phyloP scores from a whole-genome alignment of 495 filamentous ascomycete species.

The Acidiella bohemica region DNA sequence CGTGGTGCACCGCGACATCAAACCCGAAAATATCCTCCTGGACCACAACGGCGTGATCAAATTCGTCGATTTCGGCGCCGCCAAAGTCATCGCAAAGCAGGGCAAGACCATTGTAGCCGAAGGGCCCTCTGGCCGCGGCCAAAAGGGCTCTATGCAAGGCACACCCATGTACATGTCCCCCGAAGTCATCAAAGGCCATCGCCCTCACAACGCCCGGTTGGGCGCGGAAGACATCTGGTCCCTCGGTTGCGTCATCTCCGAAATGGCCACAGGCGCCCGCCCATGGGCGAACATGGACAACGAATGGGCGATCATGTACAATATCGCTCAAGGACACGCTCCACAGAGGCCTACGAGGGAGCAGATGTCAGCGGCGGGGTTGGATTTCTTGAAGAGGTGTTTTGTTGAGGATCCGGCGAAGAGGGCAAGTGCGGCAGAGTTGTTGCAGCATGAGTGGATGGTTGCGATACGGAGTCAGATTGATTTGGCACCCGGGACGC shows the following conservation, averaged over 20 bases:
- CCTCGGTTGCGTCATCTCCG: conserved; percentile 87
- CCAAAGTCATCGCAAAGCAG: conserved; percentile 90
- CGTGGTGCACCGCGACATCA: conserved; percentile 95
- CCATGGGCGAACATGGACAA: conserved; percentile 98
- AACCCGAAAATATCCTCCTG: conserved; percentile 91
- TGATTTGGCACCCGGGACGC: conserved; percentile 40
- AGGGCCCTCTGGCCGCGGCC: conserved; percentile 33
- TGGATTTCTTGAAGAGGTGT: conserved; percentile 78
- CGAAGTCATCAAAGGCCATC: conserved; percentile 76
- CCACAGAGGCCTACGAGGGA: conserved; percentile 69
- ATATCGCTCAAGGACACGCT: conserved; percentile 91
- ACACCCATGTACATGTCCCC: conserved; percentile 99
- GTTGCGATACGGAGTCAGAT: conserved; percentile 49
- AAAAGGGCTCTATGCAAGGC: conserved; percentile 79
- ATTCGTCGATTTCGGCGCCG: conserved; percentile 96
- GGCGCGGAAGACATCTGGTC: conserved; percentile 97
- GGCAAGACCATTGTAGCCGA: conserved; percentile 68
- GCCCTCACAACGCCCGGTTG: conserved; percentile 50
- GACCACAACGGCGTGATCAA: conserved; percentile 98
- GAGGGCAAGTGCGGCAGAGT: conserved; percentile 69
- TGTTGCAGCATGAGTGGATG: conserved; percentile 96
- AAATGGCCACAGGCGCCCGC: conserved; percentile 91
- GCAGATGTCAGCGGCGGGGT: conserved; percentile 68
- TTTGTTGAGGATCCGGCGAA: conserved; percentile 75
- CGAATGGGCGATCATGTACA: conserved; percentile 99